Percentiles rank a stretch among this genome's conserved stretches.
These are phyloP conservation scores for Nidularia pulvinata DNA, from an alignment of 768 basidiomycete genomes.

Conservation along the genomic window DNA sequence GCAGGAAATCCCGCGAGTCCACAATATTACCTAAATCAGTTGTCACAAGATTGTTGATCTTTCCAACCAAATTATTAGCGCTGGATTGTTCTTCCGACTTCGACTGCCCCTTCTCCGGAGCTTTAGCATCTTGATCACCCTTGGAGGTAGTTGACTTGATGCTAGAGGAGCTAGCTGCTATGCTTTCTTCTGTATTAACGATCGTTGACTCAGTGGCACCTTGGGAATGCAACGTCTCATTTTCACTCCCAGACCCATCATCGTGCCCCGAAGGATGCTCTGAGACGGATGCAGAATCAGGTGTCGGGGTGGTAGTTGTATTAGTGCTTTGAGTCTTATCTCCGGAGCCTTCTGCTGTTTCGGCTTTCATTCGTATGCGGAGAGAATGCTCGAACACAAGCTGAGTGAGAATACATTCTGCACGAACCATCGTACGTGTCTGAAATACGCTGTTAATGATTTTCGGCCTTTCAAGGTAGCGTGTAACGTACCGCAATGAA, in stretches of 20 bases:
- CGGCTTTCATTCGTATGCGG: slow-evolving; percentile 60
- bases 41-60: slow-evolving; percentile 77
- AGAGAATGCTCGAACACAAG: slow-evolving; percentile 47
- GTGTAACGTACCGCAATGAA: slow-evolving; percentile 34
- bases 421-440: slow-evolving; percentile 34
- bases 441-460: no score
- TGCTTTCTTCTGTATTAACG: background rate
- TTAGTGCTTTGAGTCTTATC: slow-evolving; percentile 5
- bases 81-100: slow-evolving; percentile 3
- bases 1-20: slow-evolving; percentile 33
- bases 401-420: slow-evolving; percentile 41
- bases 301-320: slow-evolving; percentile 1
- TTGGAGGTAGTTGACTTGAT: slow-evolving; percentile 5
- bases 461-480: no score
- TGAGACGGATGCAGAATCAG: slow-evolving; percentile 5
- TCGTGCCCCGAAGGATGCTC: slow-evolving; percentile 1
- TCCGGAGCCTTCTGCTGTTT: slow-evolving; percentile 10
- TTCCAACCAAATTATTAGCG: slow-evolving; percentile 58
- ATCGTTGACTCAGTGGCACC: slow-evolving; percentile 6
- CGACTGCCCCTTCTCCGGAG: background rate
- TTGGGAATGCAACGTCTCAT: slow-evolving; percentile 12
- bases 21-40: slow-evolving; percentile 52
- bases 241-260: slow-evolving; percentile 3
- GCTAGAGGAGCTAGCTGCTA: slow-evolving; percentile 4
- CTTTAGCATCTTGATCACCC: background rate